Evolutionary conservation across 148 eudicot species (phyloP).

Genomic region (Fallopia convolvulus): DNA sequence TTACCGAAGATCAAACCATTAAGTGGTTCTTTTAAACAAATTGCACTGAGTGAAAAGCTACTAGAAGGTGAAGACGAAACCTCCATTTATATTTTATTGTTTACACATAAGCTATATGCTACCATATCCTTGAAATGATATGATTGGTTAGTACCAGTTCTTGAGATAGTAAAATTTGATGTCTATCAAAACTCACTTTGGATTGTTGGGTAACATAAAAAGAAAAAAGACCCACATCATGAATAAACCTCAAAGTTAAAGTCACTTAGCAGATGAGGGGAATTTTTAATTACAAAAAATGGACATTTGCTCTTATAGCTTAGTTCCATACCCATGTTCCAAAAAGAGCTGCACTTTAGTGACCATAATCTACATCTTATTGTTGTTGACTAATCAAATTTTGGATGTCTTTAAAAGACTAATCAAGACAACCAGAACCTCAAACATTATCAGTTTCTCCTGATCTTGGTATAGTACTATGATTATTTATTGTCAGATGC

Average conservation of each 20-base stretch:
- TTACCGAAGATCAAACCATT: neutral
- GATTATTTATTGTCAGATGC: conserved; percentile 3
- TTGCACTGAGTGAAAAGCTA: neutral
- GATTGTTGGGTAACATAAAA: neutral
- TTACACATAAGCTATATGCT: neutral
- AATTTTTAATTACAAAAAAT: neutral
- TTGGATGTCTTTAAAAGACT: neutral
- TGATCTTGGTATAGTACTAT: neutral
- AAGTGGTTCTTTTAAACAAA: neutral
- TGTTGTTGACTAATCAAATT: neutral
- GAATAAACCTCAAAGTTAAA: neutral
- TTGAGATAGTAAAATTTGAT: neutral
- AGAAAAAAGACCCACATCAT: neutral
- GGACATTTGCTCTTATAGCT: neutral
- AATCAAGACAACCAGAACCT: neutral
- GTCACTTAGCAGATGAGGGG: neutral
- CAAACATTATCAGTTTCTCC: neutral
- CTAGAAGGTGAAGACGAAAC: neutral
- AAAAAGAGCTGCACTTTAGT: neutral
- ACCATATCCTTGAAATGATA: neutral
- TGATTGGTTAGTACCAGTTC: neutral
- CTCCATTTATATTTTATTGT: neutral
- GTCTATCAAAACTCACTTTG: neutral
- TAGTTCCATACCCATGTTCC: neutral
- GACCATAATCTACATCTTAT: neutral